phyloP scores from a whole-genome alignment of 768 basidiomycete species.

The Pholiota conissans region DNA sequence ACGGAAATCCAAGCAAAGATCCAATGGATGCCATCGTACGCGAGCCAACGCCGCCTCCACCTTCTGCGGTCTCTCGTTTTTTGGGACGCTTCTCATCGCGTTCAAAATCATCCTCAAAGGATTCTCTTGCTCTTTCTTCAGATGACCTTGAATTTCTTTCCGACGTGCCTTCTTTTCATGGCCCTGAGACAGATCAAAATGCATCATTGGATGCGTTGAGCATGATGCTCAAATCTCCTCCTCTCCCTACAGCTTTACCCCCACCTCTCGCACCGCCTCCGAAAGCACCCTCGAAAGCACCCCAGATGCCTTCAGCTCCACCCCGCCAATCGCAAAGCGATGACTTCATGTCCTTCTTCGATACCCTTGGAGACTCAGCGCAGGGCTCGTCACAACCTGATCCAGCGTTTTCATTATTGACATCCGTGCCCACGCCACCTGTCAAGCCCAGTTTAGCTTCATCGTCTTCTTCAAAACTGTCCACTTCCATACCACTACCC shows the following conservation, averaged over 20 bases:
- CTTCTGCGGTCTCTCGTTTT: conserved; percentile 83
- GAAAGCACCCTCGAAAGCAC: conserved; percentile 33
- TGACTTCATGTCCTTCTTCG: conserved; percentile 31
- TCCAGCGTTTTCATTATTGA: conserved; percentile 7
- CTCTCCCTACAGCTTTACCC: conserved; percentile 43
- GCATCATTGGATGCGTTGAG: conserved; percentile 37
- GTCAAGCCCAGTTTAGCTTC: conserved; percentile 9
- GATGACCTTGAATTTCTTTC: conserved; percentile 84
- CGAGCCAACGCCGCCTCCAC: conserved; percentile 30
- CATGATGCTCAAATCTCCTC: conserved; percentile 41
- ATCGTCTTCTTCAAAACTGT: neutral
- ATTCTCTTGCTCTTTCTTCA: conserved; percentile 69
- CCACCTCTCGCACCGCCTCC: conserved; percentile 46
- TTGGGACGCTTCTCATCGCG: conserved; percentile 70
- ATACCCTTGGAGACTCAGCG: conserved; percentile 3
- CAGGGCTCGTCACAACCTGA: neutral
- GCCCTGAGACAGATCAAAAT: conserved; percentile 38
- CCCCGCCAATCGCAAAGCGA: conserved; percentile 9
- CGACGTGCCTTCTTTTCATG: conserved; percentile 61
- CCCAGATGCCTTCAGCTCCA: conserved; percentile 1
- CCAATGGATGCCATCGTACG: conserved; percentile 15
- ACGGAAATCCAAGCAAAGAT: conserved; percentile 6
- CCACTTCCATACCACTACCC: neutral
- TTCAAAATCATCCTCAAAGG: conserved; percentile 36
- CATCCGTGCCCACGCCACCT: conserved; percentile 15